phyloP scores from a whole-genome alignment of 495 filamentous ascomycete species.

The Neurospora sp. region DNA sequence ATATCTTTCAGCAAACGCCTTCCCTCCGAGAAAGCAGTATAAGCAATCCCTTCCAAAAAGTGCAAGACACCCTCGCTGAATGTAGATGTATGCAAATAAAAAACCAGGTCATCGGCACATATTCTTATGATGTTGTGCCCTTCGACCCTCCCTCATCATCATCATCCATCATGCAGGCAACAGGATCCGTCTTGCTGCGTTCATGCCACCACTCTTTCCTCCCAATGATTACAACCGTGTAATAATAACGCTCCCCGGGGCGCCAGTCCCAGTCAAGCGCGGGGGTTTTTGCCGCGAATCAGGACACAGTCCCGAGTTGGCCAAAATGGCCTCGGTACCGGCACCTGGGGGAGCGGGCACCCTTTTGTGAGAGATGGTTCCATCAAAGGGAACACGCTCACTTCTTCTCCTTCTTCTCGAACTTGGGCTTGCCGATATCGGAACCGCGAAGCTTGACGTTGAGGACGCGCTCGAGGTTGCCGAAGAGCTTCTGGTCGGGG shows the following conservation, averaged over 20 bases:
- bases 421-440: slow-evolving; percentile 68
- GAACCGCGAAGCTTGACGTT: slow-evolving; percentile 74
- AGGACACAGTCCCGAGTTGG: neutral
- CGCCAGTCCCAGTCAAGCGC: neutral
- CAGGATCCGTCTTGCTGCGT: neutral
- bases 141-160: neutral
- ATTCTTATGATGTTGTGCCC: neutral
- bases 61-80: neutral
- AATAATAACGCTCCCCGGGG: neutral
- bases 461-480: slow-evolving; percentile 70
- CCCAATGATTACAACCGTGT: neutral
- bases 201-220: neutral
- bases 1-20: neutral
- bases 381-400: slow-evolving; percentile 3
- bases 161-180: neutral
- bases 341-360: neutral
- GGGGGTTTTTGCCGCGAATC: neutral
- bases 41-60: neutral
- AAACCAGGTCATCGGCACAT: neutral
- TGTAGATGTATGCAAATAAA: neutral
- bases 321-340: neutral
- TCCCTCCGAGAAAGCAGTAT: neutral
- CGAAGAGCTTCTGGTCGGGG: slow-evolving; percentile 78
- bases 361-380: neutral
- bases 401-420: slow-evolving; percentile 56